Base-by-base conservation (phyloP, 2,329 filamentous ascomycete genomes). In the Fusarium acutatum region DNA sequence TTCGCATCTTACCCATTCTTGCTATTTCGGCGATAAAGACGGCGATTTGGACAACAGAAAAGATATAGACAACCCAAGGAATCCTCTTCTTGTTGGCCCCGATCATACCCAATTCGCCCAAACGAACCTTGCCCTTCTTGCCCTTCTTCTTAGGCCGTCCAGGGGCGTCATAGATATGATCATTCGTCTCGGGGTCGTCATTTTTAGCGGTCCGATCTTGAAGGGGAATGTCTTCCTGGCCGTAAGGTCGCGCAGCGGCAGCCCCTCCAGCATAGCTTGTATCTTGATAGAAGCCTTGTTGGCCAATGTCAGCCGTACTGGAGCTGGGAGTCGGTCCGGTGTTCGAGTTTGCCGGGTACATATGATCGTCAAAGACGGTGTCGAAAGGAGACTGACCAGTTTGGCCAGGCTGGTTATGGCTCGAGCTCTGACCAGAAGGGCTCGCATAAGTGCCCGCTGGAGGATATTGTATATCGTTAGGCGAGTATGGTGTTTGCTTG, bases 11-110 rank as follows among this genome's bases (percentile, higher is more conserved):
- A 94, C 94, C 92, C 82, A 95, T 97, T 79, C 92, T 94, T 53
- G 93, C 91, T 70, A 99, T 85, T 84, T 98, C 94, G 59, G 88
- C 94, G 73, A 98, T 93, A 79, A 99, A 99, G 34, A 98, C 94
- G 22, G 87, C 90, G 26, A 96, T 84, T 81, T 98, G 95, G 18
- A 93, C 88, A 35, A 91, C 61, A 6, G 94, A 94, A 72, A 98
- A 88, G 47, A 91, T 83, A 81, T 96, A 98, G 38, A 95, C 93
- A 12, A 97, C 90, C 88, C 93, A 96, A 0, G 96, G 93, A 59
- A 91, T 89, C 68, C 86, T 84, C 79, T 87, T 88, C 78, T 83
- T 85, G 75, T 87, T 82, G 18, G 88, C 82, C 5, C 88, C 87
- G 50, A 91, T 78, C 88, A 91, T 90, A 66, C 88, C 88, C 60